Evolutionary conservation across 305 asterid genomes (phyloP).

Genomic region (Fraxinus baroniana): DNA sequence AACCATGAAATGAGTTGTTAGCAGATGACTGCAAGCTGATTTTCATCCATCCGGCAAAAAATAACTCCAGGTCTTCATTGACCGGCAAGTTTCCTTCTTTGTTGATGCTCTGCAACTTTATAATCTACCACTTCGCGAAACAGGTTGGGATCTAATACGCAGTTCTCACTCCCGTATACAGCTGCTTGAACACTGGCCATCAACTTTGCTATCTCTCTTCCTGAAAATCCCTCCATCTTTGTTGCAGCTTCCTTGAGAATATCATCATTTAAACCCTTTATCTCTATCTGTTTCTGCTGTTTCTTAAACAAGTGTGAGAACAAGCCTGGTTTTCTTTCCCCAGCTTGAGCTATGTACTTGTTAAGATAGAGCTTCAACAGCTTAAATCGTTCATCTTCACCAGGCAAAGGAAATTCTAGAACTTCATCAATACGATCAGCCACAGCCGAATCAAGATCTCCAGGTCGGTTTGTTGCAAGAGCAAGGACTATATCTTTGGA

Average conservation of each 20-base stretch:
- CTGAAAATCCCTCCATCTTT: conserved; percentile 73
- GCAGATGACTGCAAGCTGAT: background rate
- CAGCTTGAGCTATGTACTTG: conserved; percentile 79
- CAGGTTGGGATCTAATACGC: conserved; percentile 66
- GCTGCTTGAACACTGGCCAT: conserved; percentile 97
- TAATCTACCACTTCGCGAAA: conserved; percentile 92
- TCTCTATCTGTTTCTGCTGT: conserved; percentile 66
- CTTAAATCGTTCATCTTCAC: conserved; percentile 80
- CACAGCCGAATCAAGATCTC: conserved; percentile 93
- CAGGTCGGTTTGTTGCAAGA: conserved; percentile 89
- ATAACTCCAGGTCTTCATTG: background rate
- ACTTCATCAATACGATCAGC: conserved; percentile 94
- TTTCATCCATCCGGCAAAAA: background rate
- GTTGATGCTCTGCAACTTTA: conserved; percentile 94
- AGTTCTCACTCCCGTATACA: conserved; percentile 75
- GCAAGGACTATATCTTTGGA: conserved; percentile 93
- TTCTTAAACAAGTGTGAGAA: conserved; percentile 53
- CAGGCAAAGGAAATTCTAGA: conserved; percentile 87
- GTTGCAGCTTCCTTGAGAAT: conserved; percentile 79
- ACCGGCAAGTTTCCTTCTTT: conserved; percentile 70
- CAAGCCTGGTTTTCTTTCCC: conserved; percentile 59
- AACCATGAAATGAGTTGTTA: background rate
- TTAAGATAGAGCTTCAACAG: conserved; percentile 71
- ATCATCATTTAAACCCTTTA: conserved; percentile 66
- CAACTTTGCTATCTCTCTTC: conserved; percentile 88